Evolutionary conservation across 345 rosid species (phyloP).

Genomic region (Brassica juncea): DNA sequence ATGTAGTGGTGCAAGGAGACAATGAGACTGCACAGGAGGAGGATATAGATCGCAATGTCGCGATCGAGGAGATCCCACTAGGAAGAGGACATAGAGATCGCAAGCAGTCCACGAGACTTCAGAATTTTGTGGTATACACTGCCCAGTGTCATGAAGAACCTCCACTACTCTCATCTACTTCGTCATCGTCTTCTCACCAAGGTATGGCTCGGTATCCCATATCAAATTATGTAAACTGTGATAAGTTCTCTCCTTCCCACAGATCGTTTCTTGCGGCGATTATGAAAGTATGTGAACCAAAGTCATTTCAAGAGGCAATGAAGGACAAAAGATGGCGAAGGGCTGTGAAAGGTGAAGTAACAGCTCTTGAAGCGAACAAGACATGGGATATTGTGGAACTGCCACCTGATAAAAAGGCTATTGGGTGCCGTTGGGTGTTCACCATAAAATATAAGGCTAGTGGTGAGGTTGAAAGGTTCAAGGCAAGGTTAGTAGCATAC

Average conservation of each 20-base stretch:
- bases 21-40: no score
- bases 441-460: background rate
- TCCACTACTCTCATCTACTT: no score
- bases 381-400: background rate
- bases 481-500: background rate
- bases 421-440: background rate
- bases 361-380: background rate
- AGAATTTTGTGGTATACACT: no score
- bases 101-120: no score
- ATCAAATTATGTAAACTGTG: background rate
- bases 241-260: background rate
- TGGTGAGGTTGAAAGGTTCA: background rate
- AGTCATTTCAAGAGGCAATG: background rate
- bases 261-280: background rate
- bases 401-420: background rate
- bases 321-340: background rate
- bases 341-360: background rate
- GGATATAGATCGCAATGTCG: no score
- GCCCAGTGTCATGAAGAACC: no score
- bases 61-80: no score
- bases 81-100: no score
- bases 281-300: background rate
- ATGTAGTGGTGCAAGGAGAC: no score
- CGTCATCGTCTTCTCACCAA: no score
- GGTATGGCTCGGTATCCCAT: background rate